Evolutionary conservation across 2,329 filamentous ascomycete genomes (phyloP).

Genomic region (Apiospora hydei): DNA sequence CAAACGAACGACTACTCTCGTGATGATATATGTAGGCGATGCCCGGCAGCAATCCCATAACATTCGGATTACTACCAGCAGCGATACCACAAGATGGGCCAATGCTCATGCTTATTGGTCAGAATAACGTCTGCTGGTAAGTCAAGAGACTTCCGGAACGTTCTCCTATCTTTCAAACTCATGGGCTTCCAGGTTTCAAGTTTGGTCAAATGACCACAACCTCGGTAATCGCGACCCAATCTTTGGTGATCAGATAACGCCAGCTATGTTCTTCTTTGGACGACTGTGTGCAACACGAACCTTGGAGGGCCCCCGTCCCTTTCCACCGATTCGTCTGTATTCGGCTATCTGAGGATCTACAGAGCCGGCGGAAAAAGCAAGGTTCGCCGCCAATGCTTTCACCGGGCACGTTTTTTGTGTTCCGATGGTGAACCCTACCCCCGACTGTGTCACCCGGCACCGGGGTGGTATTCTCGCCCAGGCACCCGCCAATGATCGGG

Average conservation of each 20-base stretch:
- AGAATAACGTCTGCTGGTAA: background rate
- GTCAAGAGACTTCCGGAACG: background rate
- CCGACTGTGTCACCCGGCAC: background rate
- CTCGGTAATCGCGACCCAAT: constrained; percentile 1
- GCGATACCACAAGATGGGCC: background rate
- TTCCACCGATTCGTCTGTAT: constrained; percentile 10
- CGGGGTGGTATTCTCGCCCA: background rate
- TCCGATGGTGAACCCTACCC: background rate
- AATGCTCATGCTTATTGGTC: background rate
- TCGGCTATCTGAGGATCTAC: constrained; percentile 16
- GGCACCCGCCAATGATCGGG: background rate
- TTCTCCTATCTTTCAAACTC: background rate
- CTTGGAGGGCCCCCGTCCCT: background rate
- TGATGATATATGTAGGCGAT: background rate
- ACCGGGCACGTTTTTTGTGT: constrained; percentile 4
- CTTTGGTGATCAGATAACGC: background rate
- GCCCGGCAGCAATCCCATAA: background rate
- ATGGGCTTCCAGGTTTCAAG: background rate
- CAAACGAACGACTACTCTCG: background rate
- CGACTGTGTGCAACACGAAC: background rate
- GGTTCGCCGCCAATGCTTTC: background rate
- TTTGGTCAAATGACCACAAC: background rate
- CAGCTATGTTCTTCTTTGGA: background rate
- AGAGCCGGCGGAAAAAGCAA: background rate
- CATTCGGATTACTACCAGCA: background rate